Percentiles rank a stretch among this genome's conserved stretches.
These are phyloP conservation scores for Pinus tabuliformis DNA, from an alignment of 75 land plant species.

Conservation along the genomic window DNA sequence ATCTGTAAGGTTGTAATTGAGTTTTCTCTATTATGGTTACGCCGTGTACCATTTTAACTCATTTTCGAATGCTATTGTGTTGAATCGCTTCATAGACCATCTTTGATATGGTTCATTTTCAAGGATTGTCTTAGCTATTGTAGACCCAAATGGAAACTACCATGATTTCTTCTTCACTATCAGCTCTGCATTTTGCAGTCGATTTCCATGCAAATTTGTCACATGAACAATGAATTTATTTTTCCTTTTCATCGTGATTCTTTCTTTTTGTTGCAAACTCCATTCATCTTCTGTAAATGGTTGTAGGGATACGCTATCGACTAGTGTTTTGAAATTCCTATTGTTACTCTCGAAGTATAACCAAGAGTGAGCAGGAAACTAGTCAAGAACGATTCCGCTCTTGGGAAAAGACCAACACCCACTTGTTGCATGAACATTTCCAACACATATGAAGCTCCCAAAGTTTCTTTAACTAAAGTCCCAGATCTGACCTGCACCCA, in stretches of 20 bases:
- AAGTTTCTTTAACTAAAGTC: conserved; percentile 45
- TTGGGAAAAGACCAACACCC: conserved; percentile 91
- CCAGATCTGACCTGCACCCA: conserved; percentile 53
- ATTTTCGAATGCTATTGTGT: conserved; percentile 51
- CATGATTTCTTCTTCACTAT: conserved; percentile 10
- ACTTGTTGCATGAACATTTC: conserved; percentile 42
- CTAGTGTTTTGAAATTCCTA: conserved; percentile 18
- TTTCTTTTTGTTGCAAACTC: conserved; percentile 42
- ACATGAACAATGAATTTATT: conserved; percentile 35
- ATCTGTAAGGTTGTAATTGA: conserved; percentile 52
- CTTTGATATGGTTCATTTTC: conserved; percentile 32
- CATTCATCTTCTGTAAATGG: conserved; percentile 71
- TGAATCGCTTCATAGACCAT: conserved; percentile 59
- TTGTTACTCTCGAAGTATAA: conserved; percentile 51
- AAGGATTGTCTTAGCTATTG: conserved; percentile 42
- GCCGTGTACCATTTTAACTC: conserved; percentile 81
- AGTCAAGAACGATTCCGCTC: conserved; percentile 60
- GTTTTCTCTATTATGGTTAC: conserved; percentile 36
- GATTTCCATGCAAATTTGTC: conserved; percentile 20
- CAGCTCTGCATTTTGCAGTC: conserved; percentile 21
- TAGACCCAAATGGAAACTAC: conserved; percentile 65
- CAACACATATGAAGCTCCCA: conserved; percentile 36
- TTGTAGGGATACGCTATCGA: conserved; percentile 62
- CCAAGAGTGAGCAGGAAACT: conserved; percentile 18
- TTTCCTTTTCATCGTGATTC: conserved; percentile 28